Percentiles rank a stretch among this genome's conserved stretches.
These are phyloP conservation scores for Acorus calamus DNA, from an alignment of 106 monocot genomes.

Conservation along the genomic window DNA sequence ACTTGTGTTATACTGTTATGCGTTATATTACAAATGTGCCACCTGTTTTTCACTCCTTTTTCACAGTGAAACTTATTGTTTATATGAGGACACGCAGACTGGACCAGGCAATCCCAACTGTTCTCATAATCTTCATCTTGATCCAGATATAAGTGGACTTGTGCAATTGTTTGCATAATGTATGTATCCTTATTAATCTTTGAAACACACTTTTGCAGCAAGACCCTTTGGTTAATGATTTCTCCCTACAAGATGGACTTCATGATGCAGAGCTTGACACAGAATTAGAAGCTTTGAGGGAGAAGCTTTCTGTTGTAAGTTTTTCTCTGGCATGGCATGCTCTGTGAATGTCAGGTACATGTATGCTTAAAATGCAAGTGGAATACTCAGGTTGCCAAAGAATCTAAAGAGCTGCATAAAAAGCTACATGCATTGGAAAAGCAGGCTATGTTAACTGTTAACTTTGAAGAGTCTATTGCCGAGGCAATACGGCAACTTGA, in stretches of 20 bases:
- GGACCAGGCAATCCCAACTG: too few relatives aligned
- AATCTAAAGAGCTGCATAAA: conserved; percentile 37
- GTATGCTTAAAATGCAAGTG: neutral
- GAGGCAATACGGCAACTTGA: conserved; percentile 32
- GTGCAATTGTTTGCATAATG: neutral
- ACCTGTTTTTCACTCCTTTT: too few relatives aligned
- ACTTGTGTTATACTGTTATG: too few relatives aligned
- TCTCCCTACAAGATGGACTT: conserved; percentile 18
- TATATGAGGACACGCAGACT: too few relatives aligned
- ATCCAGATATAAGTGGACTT: neutral
- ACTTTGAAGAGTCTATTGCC: conserved; percentile 21
- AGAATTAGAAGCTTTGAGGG: conserved; percentile 51
- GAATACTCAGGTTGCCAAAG: conserved; percentile 28
- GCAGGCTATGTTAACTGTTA: conserved; percentile 19
- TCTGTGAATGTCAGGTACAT: neutral
- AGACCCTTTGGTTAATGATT: conserved; percentile 12
- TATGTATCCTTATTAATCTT: neutral
- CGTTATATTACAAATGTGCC: too few relatives aligned
- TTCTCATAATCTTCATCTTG: neutral
- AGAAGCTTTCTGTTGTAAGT: conserved; percentile 52
- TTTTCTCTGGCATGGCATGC: neutral
- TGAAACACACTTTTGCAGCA: conserved; percentile 13
- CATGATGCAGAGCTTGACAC: conserved; percentile 37
- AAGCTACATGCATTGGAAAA: conserved; percentile 45
- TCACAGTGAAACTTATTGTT: too few relatives aligned